Evolutionary conservation across 148 eudicot species (phyloP).

Genomic region (Cornus kousa): DNA sequence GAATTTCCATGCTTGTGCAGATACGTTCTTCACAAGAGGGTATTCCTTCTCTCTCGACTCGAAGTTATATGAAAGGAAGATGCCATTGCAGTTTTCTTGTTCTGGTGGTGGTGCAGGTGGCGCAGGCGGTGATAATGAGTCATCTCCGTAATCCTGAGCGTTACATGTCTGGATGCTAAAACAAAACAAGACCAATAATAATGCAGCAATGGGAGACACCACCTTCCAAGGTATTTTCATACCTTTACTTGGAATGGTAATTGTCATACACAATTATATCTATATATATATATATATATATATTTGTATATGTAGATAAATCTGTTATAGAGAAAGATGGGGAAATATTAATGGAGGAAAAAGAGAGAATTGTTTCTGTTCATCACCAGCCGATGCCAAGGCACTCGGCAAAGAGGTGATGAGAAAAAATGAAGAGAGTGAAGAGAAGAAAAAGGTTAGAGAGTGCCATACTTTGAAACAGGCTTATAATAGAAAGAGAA

Average conservation of each 20-base stretch:
- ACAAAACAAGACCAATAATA: neutral
- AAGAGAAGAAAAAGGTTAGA: neutral
- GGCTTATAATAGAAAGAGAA: slow-evolving; percentile 19
- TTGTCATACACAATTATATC: neutral
- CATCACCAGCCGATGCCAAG: slow-evolving; percentile 26
- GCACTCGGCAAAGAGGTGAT: slow-evolving; percentile 24
- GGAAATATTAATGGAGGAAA: neutral
- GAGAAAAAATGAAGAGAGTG: neutral
- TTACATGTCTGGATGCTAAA: neutral
- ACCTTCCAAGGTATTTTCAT: slow-evolving; percentile 30
- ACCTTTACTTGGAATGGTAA: neutral
- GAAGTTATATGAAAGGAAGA: slow-evolving; percentile 41
- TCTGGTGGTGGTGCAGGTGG: slow-evolving; percentile 21
- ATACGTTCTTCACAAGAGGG: slow-evolving; percentile 42
- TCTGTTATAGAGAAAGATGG: neutral
- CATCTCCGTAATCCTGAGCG: slow-evolving; percentile 13
- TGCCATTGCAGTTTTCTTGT: slow-evolving; percentile 34
- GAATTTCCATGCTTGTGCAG: slow-evolving; percentile 61
- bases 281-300: neutral
- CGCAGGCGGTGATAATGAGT: neutral
- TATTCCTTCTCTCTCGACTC: slow-evolving; percentile 39
- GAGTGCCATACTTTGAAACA: neutral
- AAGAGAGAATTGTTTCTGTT: neutral
- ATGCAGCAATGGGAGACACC: neutral
- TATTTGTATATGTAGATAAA: no score